phyloP scores from a whole-genome alignment of 2,329 filamentous ascomycete genomes.

The Botrytis fragariae region DNA sequence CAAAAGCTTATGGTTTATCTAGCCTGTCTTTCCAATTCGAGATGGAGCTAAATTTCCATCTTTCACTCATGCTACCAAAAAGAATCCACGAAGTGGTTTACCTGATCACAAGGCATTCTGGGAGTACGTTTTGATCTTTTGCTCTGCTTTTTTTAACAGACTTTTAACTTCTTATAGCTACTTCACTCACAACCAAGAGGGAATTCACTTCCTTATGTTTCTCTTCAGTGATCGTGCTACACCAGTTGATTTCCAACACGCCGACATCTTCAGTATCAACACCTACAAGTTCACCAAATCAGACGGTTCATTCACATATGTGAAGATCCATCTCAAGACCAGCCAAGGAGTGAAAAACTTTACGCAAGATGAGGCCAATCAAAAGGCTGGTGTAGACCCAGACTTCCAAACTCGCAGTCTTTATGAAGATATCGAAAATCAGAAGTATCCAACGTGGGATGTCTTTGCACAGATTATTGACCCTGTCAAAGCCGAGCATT shows the following conservation, averaged over 20 bases:
- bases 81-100: conserved; percentile 48
- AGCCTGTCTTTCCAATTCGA: conserved; percentile 1
- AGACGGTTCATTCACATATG: conserved; percentile 49
- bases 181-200: conserved; percentile 12
- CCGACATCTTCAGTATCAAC: conserved; percentile 39
- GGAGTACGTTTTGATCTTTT: background rate
- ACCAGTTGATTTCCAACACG: background rate
- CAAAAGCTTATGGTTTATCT: background rate
- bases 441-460: conserved; percentile 50
- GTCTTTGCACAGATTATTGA: conserved; percentile 49
- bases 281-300: conserved; percentile 47
- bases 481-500: conserved; percentile 23
- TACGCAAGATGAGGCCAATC: conserved; percentile 47
- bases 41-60: conserved; percentile 68
- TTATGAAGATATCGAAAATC: conserved; percentile 52
- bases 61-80: conserved; percentile 71
- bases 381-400: conserved; percentile 40
- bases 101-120: conserved; percentile 1
- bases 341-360: conserved; percentile 47
- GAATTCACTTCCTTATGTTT: conserved; percentile 10
- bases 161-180: background rate
- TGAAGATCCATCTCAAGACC: conserved; percentile 51
- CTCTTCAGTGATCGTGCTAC: conserved; percentile 14
- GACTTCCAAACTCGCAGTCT: conserved; percentile 45
- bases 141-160: conserved; percentile 31